Evolutionary conservation across 305 asterid species (phyloP), one percentile per base, ranked within the genome.

Genomic region (Caryopteris hybrid): DNA sequence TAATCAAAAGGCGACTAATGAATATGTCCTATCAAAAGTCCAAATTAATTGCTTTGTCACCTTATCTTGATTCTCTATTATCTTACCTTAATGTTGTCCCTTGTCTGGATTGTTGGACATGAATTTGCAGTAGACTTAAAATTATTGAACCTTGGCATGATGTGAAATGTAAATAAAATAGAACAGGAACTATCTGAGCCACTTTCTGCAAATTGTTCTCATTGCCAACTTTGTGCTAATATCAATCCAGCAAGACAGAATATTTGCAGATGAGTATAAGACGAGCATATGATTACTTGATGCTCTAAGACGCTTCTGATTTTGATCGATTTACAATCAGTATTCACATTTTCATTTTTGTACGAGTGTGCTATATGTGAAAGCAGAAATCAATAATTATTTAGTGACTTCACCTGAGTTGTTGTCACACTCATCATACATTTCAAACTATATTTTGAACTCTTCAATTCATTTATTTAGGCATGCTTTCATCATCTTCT

Each of bases 241-340:
- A 45, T 45, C 60, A 17, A 25, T 21, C 39, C 34, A 42, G 55
- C 50, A 31, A 45, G 36, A 33, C 52, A 41, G 23, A 31, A 23
- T 39, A 3, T 66, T 21, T 66, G 29, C 46, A 31, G 60, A 18
- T 20, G 50, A 61, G 11, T 31, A 12, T 6, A 10, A 33, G 36
- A 12, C 39, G 4, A 66, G 64, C 62, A 25, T 64, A 18, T 72
- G 64, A 57, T 29, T 8, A 25, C 48, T 57, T 57, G 60, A 54
- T 53, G 46, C 52, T 71, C 56, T 58, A 18, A 31, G 31, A 54
- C 34, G 17, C 17, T 8, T 33, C 66, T 51, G 8, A 47, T 18
- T 47, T 47, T 29, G 60, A 45, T 5, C 38, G n/a, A 39, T 58
- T 76, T 45, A 11, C 25, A 8, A 60, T 61, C 53, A 21, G 50